Evolutionary conservation across 805 yeast genomes (phyloP).

Genomic region (Saccharomycopsis sp.): DNA sequence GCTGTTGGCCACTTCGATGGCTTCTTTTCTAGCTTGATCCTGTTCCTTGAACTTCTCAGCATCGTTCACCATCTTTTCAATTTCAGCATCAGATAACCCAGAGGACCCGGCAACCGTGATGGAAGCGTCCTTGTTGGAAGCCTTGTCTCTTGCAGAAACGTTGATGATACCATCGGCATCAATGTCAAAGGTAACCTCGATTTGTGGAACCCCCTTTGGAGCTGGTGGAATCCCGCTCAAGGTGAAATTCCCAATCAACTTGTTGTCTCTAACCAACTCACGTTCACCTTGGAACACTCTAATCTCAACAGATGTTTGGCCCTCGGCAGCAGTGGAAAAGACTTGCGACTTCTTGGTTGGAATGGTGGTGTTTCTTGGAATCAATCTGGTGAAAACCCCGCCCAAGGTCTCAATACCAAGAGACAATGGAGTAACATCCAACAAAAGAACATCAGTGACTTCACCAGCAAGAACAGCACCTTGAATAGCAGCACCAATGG

Average conservation of each 20-base stretch:
- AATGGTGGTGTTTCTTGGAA: constrained; percentile 89
- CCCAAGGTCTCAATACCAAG: constrained; percentile 97
- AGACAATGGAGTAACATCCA: constrained; percentile 85
- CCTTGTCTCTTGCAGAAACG: constrained; percentile 90
- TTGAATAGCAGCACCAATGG: constrained; percentile 96
- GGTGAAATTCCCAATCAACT: constrained; percentile 94
- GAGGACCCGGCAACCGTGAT: constrained; percentile 95
- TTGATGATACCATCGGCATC: constrained; percentile 97
- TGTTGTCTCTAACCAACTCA: constrained; percentile 96
- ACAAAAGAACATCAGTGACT: constrained; percentile 80
- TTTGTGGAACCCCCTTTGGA: constrained; percentile 91
- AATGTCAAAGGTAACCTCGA: constrained; percentile 90
- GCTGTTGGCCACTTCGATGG: constrained; percentile 79
- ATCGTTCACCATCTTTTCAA: constrained; percentile 83
- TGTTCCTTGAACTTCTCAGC: constrained; percentile 84
- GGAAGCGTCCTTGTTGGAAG: constrained; percentile 86
- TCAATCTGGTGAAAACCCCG: constrained; percentile 90
- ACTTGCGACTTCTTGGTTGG: constrained; percentile 96
- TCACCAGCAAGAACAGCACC: constrained; percentile 96
- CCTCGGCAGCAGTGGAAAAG: constrained; percentile 93
- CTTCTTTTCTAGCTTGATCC: constrained; percentile 78
- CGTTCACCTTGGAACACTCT: constrained; percentile 99
- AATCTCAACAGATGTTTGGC: constrained; percentile 94
- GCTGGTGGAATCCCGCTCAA: constrained; percentile 93
- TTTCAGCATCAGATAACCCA: constrained; percentile 82